Evolutionary conservation across 2,329 filamentous ascomycete species (phyloP), one percentile per base, ranked within the genome.

Genomic region (Massarina eburnea): DNA sequence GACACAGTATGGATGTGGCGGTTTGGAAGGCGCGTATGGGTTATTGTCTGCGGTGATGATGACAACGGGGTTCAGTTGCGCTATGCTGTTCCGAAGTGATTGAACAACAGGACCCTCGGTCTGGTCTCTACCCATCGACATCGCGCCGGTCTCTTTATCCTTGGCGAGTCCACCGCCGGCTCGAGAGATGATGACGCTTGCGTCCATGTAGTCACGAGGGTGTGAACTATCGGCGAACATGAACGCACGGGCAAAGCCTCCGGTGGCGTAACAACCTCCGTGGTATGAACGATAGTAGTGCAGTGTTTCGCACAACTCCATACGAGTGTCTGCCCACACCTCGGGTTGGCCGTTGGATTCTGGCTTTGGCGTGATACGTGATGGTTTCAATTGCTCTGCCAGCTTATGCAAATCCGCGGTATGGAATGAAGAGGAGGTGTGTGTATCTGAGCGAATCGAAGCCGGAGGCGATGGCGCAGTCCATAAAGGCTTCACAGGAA

Each of bases 271-370:
- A 3, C 77, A 72, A 4, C 81, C 82, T 1, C 80, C 75, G 54
- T 89, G 81, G 29, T 82, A 81, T 1, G 79, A 70, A 12, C 76
- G 79, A 64, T 81, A 89, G 66, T 83, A 86, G 0, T 78, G 75
- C 1, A 88, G 59, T 0, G 83, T 76, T 56, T 88, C 83, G 52
- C 81, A 86, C 0, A 90, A 68, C 12, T 79, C 78, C 46, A 83
- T 79, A 3, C 85, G 76, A 27, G 68, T 72, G 4, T 80, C 71
- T 0, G 83, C 76, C 80, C 81, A 86, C 0, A 82, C 77, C 9
- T 71, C 66, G 6, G 81, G 80, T 15, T 62, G 46, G 15, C 65
- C 63, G 15, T 42, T 37, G 6, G 75, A 68, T 4, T 55, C 38
- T 6, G 68, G 68, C 40, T 64, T 41, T 15, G 17, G 15, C 3